A percentile compares a stretch with the other conserved stretches of the same genome.
Conservation (phyloP, 1,139 yeast species). For the Debaryomycetaceae sp. region DNA sequence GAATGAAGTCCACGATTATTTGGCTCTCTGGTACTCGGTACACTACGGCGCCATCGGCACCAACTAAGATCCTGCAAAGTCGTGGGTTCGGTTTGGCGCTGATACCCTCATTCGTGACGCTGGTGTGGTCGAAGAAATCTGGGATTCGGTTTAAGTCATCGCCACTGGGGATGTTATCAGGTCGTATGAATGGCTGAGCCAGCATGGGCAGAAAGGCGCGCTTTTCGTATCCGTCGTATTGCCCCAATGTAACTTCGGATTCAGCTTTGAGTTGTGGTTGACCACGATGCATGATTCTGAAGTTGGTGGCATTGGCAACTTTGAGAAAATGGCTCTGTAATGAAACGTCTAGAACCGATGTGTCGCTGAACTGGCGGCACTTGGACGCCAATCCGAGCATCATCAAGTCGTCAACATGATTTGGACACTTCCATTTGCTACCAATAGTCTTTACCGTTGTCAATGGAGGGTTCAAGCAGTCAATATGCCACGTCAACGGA, state of each 20-base stretch:
- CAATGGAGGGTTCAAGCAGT: constrained; percentile 77
- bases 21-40: constrained; percentile 71
- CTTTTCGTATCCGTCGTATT: constrained; percentile 27
- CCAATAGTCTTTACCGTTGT: constrained; percentile 74
- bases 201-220: constrained; percentile 24
- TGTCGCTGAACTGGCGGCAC: constrained; percentile 50
- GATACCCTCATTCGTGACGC: constrained; percentile 36
- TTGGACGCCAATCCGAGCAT: constrained; percentile 27
- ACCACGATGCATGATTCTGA: constrained; percentile 63
- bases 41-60: constrained; percentile 34
- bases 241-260: constrained; percentile 20
- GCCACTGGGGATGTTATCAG: constrained; percentile 11
- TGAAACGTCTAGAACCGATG: constrained; percentile 50
- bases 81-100: constrained; percentile 38
- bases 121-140: constrained; percentile 35
- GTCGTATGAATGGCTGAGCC: constrained; percentile 11
- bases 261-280: constrained; percentile 45
- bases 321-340: constrained; percentile 32
- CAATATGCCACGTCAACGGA: constrained; percentile 85
- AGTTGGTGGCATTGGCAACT: constrained; percentile 46
- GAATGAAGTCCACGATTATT: constrained; percentile 70
- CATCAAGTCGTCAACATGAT: constrained; percentile 63
- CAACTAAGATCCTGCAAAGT: constrained; percentile 34
- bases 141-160: constrained; percentile 27
- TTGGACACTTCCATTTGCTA: constrained; percentile 90